Evolutionary conservation across 768 basidiomycete species (phyloP).

Genomic region (Lentinus tigrinus): DNA sequence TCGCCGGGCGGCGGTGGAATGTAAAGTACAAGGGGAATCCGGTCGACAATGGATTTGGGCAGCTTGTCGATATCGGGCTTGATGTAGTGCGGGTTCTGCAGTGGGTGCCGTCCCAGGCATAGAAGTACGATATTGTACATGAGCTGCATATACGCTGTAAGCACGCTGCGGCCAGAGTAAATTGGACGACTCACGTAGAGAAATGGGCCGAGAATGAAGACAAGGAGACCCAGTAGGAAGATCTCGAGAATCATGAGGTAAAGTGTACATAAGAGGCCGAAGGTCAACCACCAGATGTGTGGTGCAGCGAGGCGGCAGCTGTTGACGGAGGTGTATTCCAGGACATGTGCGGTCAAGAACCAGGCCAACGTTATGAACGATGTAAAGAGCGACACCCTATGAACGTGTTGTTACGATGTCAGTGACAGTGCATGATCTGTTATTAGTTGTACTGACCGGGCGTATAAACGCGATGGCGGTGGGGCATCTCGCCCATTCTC

Average conservation of each 20-base stretch:
- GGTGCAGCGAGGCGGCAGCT: slow-evolving; percentile 74
- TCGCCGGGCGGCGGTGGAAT: slow-evolving; percentile 74
- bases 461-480: slow-evolving; percentile 28
- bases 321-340: slow-evolving; percentile 73
- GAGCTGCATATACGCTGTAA: slow-evolving; percentile 42
- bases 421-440: background rate
- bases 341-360: slow-evolving; percentile 80
- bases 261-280: slow-evolving; percentile 76
- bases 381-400: slow-evolving; percentile 60
- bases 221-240: slow-evolving; percentile 68
- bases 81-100: slow-evolving; percentile 71
- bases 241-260: slow-evolving; percentile 76
- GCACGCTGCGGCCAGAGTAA: background rate
- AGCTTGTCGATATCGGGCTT: slow-evolving; percentile 79
- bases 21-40: slow-evolving; percentile 82
- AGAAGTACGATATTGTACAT: slow-evolving; percentile 78
- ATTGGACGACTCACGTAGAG: slow-evolving; percentile 57
- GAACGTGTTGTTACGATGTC: background rate
- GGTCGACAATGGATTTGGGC: slow-evolving; percentile 67
- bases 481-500: background rate
- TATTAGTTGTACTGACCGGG: slow-evolving; percentile 21
- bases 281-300: slow-evolving; percentile 85
- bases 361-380: slow-evolving; percentile 75
- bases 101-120: slow-evolving; percentile 76
- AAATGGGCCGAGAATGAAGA: slow-evolving; percentile 78